A percentile compares a stretch with the other conserved stretches of the same genome.
Conservation (phyloP, 805 yeast species). For the Candida vaughaniae region DNA sequence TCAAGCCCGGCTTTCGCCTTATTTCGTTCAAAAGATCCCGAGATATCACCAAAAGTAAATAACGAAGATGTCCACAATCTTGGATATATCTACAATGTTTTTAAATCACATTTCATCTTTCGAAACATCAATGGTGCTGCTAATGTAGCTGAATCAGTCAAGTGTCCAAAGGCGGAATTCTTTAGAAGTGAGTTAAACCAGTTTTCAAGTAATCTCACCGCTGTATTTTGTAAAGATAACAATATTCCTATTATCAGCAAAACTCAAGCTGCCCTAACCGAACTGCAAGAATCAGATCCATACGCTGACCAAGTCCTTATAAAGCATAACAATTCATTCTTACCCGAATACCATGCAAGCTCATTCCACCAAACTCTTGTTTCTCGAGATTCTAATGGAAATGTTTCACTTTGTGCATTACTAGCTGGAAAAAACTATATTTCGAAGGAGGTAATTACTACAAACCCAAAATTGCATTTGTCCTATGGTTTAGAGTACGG, state of each 20-base stretch:
- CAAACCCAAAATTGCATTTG: slow-evolving; percentile 14
- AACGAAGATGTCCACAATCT: slow-evolving; percentile 31
- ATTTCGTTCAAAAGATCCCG: slow-evolving; percentile 11
- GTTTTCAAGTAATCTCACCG: slow-evolving; percentile 24
- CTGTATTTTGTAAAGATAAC: slow-evolving; percentile 20
- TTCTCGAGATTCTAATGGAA: slow-evolving; percentile 35
- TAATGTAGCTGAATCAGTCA: slow-evolving; percentile 9
- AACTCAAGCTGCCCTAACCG: slow-evolving; percentile 17
- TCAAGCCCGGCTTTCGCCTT: slow-evolving; percentile 19
- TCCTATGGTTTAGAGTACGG: slow-evolving; percentile 32
- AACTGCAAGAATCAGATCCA: slow-evolving; percentile 7
- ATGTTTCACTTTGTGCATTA: slow-evolving; percentile 32
- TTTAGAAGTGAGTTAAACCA: slow-evolving; percentile 25
- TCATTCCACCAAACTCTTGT: slow-evolving; percentile 37
- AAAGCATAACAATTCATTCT: slow-evolving; percentile 32
- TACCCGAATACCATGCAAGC: slow-evolving; percentile 35
- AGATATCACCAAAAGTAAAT: slow-evolving; percentile 12
- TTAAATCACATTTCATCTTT: slow-evolving; percentile 30
- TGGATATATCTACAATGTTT: slow-evolving; percentile 28
- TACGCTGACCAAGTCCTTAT: slow-evolving; percentile 27
- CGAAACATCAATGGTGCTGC: slow-evolving; percentile 32
- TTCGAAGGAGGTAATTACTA: neutral
- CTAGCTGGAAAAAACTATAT: slow-evolving; percentile 35
- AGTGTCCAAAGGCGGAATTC: slow-evolving; percentile 15
- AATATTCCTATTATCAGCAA: slow-evolving; percentile 18